Conservation (phyloP, 371 early-diverging fungal species). For the Fennellomyces sp. region DNA sequence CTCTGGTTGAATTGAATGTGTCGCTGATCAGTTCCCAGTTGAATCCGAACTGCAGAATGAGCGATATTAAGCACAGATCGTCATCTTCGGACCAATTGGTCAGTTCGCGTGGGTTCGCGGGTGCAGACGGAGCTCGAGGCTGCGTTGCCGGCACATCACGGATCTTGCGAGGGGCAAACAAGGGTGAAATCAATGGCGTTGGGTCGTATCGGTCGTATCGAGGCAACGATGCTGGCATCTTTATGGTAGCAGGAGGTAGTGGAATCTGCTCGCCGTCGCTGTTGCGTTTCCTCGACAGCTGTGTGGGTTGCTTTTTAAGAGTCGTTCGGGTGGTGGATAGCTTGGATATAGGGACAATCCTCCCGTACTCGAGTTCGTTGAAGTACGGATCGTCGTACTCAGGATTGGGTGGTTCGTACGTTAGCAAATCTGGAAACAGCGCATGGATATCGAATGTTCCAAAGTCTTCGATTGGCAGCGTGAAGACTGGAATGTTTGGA, state of each 20-base stretch:
- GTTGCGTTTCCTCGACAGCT: slow-evolving; percentile 38
- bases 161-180: slow-evolving; percentile 49
- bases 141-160: slow-evolving; percentile 48
- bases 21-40: slow-evolving; percentile 76
- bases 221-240: slow-evolving; percentile 37
- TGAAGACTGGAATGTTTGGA: slow-evolving; percentile 26
- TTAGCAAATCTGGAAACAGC: slow-evolving; percentile 45
- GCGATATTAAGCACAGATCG: slow-evolving; percentile 59
- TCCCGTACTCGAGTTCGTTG: slow-evolving; percentile 42
- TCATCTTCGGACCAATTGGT: slow-evolving; percentile 70
- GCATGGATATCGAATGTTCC: slow-evolving; percentile 23
- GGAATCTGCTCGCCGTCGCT: slow-evolving; percentile 30
- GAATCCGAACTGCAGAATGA: slow-evolving; percentile 59
- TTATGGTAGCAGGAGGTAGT: slow-evolving; percentile 25
- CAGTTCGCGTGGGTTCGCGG: slow-evolving; percentile 16
- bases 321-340: slow-evolving; percentile 42
- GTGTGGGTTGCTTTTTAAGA: slow-evolving; percentile 32
- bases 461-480: slow-evolving; percentile 29
- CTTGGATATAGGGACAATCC: slow-evolving; percentile 38
- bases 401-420: slow-evolving; percentile 48
- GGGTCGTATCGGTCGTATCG: slow-evolving; percentile 25
- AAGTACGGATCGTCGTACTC: slow-evolving; percentile 45
- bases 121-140: slow-evolving; percentile 48
- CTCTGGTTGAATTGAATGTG: slow-evolving; percentile 55
- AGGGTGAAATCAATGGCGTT: slow-evolving; percentile 25